These are phyloP conservation scores for Tulasnella sp. DNA, from an alignment of 768 basidiomycete species.

Conservation along the genomic window DNA sequence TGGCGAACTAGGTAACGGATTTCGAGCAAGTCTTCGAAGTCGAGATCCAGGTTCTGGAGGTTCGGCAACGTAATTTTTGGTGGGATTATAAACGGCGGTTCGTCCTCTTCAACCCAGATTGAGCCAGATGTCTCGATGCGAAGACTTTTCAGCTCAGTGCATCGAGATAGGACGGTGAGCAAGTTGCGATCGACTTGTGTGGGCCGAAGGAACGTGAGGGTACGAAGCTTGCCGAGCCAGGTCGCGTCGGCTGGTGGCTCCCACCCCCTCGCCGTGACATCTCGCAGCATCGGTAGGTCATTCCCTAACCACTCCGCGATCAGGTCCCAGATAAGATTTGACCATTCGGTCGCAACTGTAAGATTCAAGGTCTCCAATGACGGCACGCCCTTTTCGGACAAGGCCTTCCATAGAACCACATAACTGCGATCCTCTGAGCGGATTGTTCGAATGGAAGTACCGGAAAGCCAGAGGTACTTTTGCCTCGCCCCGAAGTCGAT, in stretches of 20 bases:
- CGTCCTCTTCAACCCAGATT: not conserved
- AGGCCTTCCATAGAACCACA: not conserved
- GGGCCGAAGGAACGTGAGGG: not conserved
- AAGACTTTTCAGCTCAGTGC: not conserved
- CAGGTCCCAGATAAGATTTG: no score
- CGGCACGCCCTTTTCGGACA: not conserved
- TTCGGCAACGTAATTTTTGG: not conserved
- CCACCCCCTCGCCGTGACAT: not conserved
- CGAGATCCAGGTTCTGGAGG: not conserved
- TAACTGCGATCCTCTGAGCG: not conserved
- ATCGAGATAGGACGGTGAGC: not conserved
- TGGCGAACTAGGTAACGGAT: not conserved
- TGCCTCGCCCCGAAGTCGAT: no score
- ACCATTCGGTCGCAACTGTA: not conserved
- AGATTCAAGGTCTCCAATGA: not conserved
- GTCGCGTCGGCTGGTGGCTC: not conserved
- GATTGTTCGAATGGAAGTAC: not conserved
- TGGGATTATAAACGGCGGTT: not conserved
- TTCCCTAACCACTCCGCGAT: not conserved
- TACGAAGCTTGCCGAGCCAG: not conserved
- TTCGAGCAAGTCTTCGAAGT: not conserved
- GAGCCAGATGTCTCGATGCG: not conserved
- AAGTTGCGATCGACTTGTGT: not conserved
- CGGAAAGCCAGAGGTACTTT: not conserved
- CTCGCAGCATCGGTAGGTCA: not conserved